phyloP scores from a whole-genome alignment of 805 yeast species.

The Diddensiella transvaalensis region DNA sequence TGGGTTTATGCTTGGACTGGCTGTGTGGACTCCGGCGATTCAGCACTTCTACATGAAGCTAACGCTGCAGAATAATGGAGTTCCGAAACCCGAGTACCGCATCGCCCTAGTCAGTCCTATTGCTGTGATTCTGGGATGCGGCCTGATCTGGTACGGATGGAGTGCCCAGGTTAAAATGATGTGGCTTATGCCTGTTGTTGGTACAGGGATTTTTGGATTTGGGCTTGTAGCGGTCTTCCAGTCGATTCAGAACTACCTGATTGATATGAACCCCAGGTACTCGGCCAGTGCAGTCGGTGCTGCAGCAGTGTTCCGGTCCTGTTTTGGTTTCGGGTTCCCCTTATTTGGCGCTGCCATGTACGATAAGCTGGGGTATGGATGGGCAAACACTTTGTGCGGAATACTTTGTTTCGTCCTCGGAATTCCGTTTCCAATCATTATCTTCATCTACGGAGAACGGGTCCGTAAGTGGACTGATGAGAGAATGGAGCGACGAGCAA shows the following conservation, averaged over 20 bases:
- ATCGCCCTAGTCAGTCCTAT: conserved; percentile 49
- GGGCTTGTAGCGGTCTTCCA: conserved; percentile 64
- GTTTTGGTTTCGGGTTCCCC: conserved; percentile 68
- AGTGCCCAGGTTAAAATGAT: conserved; percentile 51
- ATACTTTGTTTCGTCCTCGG: conserved; percentile 55
- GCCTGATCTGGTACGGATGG: conserved; percentile 72
- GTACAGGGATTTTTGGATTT: conserved; percentile 57
- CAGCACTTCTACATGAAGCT: conserved; percentile 40
- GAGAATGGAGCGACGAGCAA: conserved; percentile 47
- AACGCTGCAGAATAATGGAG: conserved; percentile 46
- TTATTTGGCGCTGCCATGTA: conserved; percentile 60
- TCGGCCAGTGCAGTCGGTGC: conserved; percentile 71
- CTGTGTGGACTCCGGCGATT: conserved; percentile 46
- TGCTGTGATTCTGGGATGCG: conserved; percentile 54
- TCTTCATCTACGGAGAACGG: conserved; percentile 53
- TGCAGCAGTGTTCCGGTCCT: conserved; percentile 62
- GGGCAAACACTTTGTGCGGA: conserved; percentile 67
- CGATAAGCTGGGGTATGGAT: conserved; percentile 54
- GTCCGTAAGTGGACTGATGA: conserved; percentile 57
- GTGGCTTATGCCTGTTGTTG: conserved; percentile 64
- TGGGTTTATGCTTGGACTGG: conserved; percentile 50
- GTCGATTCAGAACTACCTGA: conserved; percentile 62
- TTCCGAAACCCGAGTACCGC: conserved; percentile 58
- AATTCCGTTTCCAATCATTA: conserved; percentile 60
- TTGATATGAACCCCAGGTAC: conserved; percentile 64